Conservation (phyloP, 495 filamentous ascomycete species). For the Xylaria telfairii region DNA sequence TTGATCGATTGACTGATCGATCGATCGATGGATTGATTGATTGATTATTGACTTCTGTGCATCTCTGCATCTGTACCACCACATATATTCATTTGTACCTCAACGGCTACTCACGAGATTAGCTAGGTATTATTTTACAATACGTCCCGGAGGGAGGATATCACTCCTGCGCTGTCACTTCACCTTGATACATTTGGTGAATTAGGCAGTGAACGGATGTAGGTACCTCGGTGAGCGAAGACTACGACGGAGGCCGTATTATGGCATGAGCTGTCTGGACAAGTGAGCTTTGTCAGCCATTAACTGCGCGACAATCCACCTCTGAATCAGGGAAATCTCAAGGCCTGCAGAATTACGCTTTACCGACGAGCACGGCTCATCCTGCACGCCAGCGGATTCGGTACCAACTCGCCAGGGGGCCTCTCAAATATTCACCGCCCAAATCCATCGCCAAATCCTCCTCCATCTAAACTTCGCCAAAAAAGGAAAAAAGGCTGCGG, state of each 20-base stretch:
- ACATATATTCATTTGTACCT: neutral
- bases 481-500: neutral
- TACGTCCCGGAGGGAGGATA: neutral
- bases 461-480: neutral
- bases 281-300: neutral
- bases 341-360: neutral
- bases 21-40: too few relatives aligned
- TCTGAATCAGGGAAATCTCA: neutral
- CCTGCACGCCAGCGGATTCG: neutral
- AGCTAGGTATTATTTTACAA: neutral
- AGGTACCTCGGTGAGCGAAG: constrained; percentile 14
- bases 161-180: neutral
- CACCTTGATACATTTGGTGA: neutral
- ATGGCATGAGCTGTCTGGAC: neutral
- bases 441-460: neutral
- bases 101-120: neutral
- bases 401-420: neutral
- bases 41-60: too few relatives aligned
- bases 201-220: constrained; percentile 8
- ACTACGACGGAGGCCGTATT: neutral
- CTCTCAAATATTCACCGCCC: neutral
- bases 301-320: neutral
- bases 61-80: neutral
- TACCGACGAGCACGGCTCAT: neutral
- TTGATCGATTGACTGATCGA: too few relatives aligned